These are phyloP conservation scores for Toxoplasma gondii DNA, from an alignment of 169 alveolate species.

Conservation along the genomic window DNA sequence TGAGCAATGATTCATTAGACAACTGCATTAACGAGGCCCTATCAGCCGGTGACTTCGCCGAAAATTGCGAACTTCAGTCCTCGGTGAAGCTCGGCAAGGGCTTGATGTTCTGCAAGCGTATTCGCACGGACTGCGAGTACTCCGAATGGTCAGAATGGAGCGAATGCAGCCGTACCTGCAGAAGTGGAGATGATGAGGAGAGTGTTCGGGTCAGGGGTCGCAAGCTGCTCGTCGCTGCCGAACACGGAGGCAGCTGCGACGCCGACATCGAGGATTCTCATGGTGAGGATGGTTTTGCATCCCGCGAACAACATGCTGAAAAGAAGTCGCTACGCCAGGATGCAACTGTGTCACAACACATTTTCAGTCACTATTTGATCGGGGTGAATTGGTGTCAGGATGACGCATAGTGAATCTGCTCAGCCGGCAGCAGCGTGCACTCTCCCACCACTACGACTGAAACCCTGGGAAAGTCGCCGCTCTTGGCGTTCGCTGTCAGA, in stretches of 20 bases:
- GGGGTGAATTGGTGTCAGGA: no score
- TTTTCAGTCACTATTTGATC: no score
- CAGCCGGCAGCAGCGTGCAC: no score
- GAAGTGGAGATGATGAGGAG: not conserved
- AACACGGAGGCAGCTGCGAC: not conserved
- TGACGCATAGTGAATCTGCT: no score
- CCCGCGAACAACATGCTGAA: not conserved
- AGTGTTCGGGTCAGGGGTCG: not conserved
- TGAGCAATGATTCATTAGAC: not conserved
- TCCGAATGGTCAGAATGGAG: conserved; percentile 30
- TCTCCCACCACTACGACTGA: no score
- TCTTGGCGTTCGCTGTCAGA: no score
- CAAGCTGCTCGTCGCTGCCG: not conserved
- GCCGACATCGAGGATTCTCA: not conserved
- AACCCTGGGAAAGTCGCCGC: no score
- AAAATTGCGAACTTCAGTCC: not conserved
- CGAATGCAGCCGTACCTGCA: not conserved
- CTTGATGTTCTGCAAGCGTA: conserved; percentile 16
- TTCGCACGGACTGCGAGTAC: not conserved
- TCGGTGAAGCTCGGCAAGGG: not conserved
- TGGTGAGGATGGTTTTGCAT: not conserved
- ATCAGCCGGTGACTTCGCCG: not conserved
- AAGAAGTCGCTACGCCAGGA: no score
- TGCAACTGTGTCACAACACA: no score
- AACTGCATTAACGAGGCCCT: not conserved